Percentiles rank a stretch among this genome's conserved stretches.
Conservation (phyloP, 768 basidiomycete genomes). For the Porpolomopsis calyptriformis region DNA sequence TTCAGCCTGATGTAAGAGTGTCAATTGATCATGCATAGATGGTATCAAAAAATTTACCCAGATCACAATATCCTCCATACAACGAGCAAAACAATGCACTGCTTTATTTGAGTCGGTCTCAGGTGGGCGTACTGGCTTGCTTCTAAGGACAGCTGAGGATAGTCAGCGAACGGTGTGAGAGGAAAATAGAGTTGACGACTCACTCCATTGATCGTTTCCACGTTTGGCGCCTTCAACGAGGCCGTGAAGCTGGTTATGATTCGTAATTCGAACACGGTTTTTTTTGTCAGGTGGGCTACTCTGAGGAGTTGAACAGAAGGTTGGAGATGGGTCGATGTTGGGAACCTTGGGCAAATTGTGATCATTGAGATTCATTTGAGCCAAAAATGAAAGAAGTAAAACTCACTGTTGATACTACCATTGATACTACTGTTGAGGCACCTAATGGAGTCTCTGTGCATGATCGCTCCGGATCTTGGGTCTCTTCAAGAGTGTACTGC, state of each 20-base stretch:
- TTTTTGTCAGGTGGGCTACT: neutral
- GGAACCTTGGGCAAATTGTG: neutral
- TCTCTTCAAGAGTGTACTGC: too few species aligned
- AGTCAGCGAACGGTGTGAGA: neutral
- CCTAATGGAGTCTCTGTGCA: too few species aligned
- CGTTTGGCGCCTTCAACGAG: constrained; percentile 3
- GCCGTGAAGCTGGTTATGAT: neutral
- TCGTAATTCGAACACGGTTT: neutral
- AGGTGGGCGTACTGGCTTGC: neutral
- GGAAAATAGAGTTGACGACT: neutral
- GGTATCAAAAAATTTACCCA: neutral
- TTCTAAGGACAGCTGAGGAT: neutral
- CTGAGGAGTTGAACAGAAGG: neutral
- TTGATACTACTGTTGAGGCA: too few species aligned
- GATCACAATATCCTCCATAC: neutral
- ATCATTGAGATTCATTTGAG: neutral
- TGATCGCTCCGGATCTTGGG: too few species aligned
- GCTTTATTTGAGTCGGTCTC: neutral
- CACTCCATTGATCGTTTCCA: constrained; percentile 1
- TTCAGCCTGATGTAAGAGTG: neutral
- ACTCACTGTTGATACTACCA: too few species aligned
- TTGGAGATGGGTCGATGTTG: neutral
- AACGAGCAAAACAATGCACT: neutral
- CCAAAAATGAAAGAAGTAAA: neutral
- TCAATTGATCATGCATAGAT: neutral